Evolutionary conservation across 176 grass and related monocot genomes (phyloP).

Genomic region (Raddia distichophylla): DNA sequence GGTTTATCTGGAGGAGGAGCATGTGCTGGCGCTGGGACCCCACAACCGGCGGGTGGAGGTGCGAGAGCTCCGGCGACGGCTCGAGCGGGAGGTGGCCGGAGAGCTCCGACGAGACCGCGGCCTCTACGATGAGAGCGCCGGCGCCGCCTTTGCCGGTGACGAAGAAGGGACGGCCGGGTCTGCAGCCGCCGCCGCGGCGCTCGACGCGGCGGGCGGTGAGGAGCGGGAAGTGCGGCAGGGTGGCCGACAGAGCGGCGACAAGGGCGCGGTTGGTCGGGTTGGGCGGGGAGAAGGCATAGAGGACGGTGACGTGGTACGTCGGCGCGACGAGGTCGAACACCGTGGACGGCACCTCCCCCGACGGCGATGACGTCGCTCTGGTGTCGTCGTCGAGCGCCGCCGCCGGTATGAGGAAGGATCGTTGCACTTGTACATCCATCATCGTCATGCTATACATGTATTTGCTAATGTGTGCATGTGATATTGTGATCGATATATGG

Average conservation of each 20-base stretch:
- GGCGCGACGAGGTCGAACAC: conserved; percentile 55
- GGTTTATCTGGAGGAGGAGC: conserved; percentile 58
- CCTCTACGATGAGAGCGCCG: conserved; percentile 52
- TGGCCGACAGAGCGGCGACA: conserved; percentile 31
- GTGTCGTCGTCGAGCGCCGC: neutral
- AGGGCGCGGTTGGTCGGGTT: conserved; percentile 41
- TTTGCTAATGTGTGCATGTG: no score
- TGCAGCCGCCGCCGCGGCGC: neutral
- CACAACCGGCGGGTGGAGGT: conserved; percentile 29
- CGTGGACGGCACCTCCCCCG: conserved; percentile 45
- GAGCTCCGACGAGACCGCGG: conserved; percentile 30
- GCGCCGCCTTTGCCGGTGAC: conserved; percentile 9
- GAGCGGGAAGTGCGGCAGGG: conserved; percentile 45
- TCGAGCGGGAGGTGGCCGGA: conserved; percentile 47
- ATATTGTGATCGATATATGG: no score
- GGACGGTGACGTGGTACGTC: conserved; percentile 52
- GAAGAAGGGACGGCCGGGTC: neutral
- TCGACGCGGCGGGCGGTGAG: conserved; percentile 42
- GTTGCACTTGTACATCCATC: conserved; percentile 53
- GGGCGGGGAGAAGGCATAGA: conserved; percentile 55
- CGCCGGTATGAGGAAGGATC: conserved; percentile 13
- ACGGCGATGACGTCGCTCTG: no score
- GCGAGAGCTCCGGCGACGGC: conserved; percentile 30
- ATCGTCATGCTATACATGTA: neutral
- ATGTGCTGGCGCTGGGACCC: neutral